Conservation (phyloP, 2,329 filamentous ascomycete species). For the Colletotrichum tanaceti region DNA sequence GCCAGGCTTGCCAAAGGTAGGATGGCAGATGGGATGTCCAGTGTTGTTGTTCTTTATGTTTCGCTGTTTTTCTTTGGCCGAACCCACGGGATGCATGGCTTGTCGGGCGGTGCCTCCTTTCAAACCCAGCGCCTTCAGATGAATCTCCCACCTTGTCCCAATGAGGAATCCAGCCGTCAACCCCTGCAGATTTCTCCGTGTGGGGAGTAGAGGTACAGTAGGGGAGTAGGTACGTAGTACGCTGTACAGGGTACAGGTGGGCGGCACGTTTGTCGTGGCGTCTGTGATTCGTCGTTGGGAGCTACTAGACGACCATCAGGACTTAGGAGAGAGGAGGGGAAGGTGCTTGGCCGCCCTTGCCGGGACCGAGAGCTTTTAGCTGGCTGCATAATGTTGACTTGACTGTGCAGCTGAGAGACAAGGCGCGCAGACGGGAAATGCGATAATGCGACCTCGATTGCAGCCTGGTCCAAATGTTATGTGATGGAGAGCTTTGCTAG, state of each 20-base stretch:
- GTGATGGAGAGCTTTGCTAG: no score
- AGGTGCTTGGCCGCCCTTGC: slow-evolving; percentile 11
- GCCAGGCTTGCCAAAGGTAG: background rate
- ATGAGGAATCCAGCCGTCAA: slow-evolving; percentile 35
- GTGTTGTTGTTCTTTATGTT: slow-evolving; percentile 7
- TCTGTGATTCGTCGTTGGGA: slow-evolving; percentile 26
- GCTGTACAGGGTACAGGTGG: background rate
- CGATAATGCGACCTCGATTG: slow-evolving; percentile 21
- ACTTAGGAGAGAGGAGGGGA: background rate
- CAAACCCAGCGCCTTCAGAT: slow-evolving; percentile 29
- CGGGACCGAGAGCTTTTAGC: slow-evolving; percentile 17
- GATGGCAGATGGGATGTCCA: slow-evolving; percentile 24
- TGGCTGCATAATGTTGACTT: slow-evolving; percentile 30
- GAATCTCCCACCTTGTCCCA: slow-evolving; percentile 28
- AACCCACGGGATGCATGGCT: slow-evolving; percentile 28
- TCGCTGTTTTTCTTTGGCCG: slow-evolving; percentile 12
- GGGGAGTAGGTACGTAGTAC: no score
- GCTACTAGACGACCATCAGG: background rate
- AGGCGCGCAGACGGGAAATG: background rate
- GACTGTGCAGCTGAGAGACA: slow-evolving; percentile 14
- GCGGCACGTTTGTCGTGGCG: slow-evolving; percentile 25
- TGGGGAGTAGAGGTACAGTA: slow-evolving; percentile 26
- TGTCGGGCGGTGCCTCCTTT: slow-evolving; percentile 37
- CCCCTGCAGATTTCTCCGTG: slow-evolving; percentile 40
- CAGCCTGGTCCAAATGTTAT: slow-evolving; percentile 19